A percentile compares a stretch with the other conserved stretches of the same genome.
phyloP scores from a whole-genome alignment of 2,329 filamentous ascomycete species.

The Torrubiellomyces zombiae region DNA sequence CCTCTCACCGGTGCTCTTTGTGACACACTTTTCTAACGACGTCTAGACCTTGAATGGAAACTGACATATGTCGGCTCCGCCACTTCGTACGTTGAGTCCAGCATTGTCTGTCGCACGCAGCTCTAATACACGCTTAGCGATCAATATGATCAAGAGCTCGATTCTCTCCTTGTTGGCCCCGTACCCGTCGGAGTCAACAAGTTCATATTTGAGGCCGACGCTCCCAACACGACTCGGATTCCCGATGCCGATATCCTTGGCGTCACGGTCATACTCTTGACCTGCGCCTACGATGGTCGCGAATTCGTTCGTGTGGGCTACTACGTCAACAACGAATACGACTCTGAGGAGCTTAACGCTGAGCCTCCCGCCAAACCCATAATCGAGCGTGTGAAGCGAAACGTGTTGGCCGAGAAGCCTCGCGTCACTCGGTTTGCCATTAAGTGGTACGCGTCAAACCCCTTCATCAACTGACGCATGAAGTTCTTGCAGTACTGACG shows the following conservation, averaged over 20 bases:
- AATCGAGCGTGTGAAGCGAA: constrained; percentile 81
- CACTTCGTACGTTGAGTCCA: constrained; percentile 55
- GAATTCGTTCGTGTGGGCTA: constrained; percentile 98
- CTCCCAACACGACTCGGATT: constrained; percentile 79
- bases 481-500: constrained; percentile 4
- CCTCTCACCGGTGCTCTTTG: constrained; percentile 1
- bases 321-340: constrained; percentile 99
- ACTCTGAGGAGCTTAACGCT: constrained; percentile 71
- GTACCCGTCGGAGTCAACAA: constrained; percentile 97
- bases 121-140: constrained; percentile 36
- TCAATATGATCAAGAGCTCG: constrained; percentile 96
- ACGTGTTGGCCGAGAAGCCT: constrained; percentile 91
- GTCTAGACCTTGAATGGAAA: constrained; percentile 99
- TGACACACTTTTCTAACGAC: no score
- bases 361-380: constrained; percentile 86
- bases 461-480: constrained; percentile 2
- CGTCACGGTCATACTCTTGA: constrained; percentile 91
- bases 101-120: constrained; percentile 7
- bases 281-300: constrained; percentile 87
- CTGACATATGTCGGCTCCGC: constrained; percentile 97
- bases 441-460: constrained; percentile 63
- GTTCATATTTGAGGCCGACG: constrained; percentile 91
- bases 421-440: constrained; percentile 95
- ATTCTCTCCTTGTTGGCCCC: constrained; percentile 90
- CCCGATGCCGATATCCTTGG: constrained; percentile 90